phyloP scores from a whole-genome alignment of 805 yeast genomes.

The Pichia rugopelliculosa region DNA sequence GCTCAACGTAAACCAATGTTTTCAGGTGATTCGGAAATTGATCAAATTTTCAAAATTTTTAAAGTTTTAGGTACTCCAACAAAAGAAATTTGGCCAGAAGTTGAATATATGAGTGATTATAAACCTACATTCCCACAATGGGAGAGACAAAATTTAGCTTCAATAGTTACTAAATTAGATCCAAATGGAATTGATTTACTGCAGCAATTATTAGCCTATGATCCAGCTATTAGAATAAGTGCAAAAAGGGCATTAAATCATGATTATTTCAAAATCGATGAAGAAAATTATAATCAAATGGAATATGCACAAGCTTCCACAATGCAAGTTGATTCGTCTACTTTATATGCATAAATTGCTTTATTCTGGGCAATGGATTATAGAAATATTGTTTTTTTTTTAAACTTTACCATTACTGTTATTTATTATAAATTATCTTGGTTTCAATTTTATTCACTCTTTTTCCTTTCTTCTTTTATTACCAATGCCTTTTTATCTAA shows the following conservation, averaged over 20 bases:
- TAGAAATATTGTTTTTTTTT: neutral
- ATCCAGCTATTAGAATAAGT: constrained; percentile 87
- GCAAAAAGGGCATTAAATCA: constrained; percentile 90
- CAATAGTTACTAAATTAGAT: constrained; percentile 72
- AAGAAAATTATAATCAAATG: constrained; percentile 15
- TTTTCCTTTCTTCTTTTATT: neutral
- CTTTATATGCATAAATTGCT: constrained; percentile 23
- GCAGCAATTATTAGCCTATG: constrained; percentile 74
- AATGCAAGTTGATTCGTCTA: constrained; percentile 31
- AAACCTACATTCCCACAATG: constrained; percentile 91
- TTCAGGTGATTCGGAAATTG: constrained; percentile 97
- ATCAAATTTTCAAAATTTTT: constrained; percentile 90
- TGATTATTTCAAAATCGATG: constrained; percentile 70
- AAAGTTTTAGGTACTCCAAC: constrained; percentile 90
- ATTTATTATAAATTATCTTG: neutral
- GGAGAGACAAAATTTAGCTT: constrained; percentile 64
- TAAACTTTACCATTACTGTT: neutral
- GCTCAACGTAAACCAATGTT: constrained; percentile 89
- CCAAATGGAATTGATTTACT: constrained; percentile 77
- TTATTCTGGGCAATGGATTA: neutral
- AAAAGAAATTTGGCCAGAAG: constrained; percentile 93
- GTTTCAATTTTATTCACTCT: neutral
- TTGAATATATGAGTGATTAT: constrained; percentile 82
- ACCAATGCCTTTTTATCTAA: too few relatives aligned
- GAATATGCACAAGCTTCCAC: constrained; percentile 29